Conservation (phyloP, 768 basidiomycete species). For the Clathrus columnatus region DNA sequence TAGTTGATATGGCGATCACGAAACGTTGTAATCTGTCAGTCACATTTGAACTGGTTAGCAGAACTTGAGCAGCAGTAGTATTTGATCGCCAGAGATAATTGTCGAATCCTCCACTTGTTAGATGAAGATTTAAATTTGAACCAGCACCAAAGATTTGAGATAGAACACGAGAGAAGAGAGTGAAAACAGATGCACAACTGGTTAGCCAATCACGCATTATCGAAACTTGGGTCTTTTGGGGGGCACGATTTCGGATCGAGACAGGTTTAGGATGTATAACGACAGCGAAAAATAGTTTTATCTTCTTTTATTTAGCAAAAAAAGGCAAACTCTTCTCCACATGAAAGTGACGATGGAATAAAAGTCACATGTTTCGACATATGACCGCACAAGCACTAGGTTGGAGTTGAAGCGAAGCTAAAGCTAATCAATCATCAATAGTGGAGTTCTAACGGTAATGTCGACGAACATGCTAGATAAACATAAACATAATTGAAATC, state of each 20-base stretch:
- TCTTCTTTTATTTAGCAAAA: no score
- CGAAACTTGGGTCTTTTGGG: not conserved
- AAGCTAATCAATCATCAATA: no score
- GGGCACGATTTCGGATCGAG: not conserved
- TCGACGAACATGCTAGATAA: no score
- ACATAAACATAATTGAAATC: no score
- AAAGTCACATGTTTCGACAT: no score
- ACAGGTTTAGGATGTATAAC: no score
- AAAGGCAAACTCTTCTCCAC: no score
- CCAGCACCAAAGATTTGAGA: not conserved
- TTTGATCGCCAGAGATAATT: conserved; percentile 37
- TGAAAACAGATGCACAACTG: not conserved
- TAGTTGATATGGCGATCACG: conserved; percentile 35
- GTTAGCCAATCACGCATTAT: not conserved
- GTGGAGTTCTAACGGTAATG: no score
- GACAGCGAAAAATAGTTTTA: no score
- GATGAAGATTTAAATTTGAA: conserved; percentile 17
- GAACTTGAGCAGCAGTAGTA: conserved; percentile 30
- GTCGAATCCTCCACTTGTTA: conserved; percentile 32
- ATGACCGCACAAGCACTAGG: no score
- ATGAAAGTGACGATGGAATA: no score
- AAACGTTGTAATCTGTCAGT: conserved; percentile 24
- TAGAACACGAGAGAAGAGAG: not conserved
- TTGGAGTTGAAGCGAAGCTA: no score
- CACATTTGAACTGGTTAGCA: conserved; percentile 26